These are phyloP conservation scores for Amaranthus cruentus DNA, from an alignment of 148 eudicot genomes.

Conservation along the genomic window DNA sequence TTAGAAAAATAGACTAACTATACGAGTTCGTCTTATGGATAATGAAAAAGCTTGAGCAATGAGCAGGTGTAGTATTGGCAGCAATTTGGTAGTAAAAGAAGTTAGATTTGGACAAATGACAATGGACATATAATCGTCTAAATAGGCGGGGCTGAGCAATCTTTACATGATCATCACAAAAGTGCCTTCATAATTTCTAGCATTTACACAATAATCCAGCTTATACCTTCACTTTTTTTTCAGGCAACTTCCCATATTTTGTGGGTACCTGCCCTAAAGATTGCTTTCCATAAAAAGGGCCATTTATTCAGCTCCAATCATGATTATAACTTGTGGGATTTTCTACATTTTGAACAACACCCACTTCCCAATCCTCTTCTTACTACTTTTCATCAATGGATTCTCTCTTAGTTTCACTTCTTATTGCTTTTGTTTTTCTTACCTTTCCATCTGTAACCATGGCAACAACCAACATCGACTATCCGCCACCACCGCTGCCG, in stretches of 20 bases:
- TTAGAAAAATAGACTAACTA: no score
- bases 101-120: neutral
- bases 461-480: neutral
- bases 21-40: no score
- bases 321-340: conserved; percentile 21
- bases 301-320: conserved; percentile 11
- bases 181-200: conserved; percentile 8
- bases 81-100: neutral
- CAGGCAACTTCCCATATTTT: conserved; percentile 12
- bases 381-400: conserved; percentile 19
- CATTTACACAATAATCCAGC: conserved; percentile 16
- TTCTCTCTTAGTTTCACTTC: conserved; percentile 16
- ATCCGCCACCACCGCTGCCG: conserved; percentile 1
- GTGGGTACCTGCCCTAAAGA: conserved; percentile 20
- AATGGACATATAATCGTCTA: conserved; percentile 3
- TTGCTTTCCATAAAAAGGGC: conserved; percentile 20
- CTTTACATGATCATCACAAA: conserved; percentile 17
- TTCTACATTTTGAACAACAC: neutral
- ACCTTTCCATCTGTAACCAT: conserved; percentile 13
- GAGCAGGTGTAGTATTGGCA: neutral
- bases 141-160: conserved; percentile 3
- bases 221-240: neutral
- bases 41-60: no score
- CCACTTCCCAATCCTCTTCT: neutral
- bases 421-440: conserved; percentile 19